Evolutionary conservation across 176 grass and related monocot species (phyloP).

Genomic region (Oryza nivara): DNA sequence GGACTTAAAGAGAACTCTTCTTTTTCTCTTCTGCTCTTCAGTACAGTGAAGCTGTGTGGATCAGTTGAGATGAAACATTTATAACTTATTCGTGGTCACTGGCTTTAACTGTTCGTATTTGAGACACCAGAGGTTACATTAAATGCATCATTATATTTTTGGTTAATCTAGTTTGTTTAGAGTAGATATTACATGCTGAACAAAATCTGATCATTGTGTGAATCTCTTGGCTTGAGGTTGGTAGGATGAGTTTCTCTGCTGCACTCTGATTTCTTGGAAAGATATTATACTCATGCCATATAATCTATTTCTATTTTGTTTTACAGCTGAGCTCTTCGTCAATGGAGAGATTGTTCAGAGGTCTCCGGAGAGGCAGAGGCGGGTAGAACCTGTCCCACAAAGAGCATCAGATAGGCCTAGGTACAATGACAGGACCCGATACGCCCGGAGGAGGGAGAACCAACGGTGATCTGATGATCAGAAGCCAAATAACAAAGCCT

Average conservation of each 20-base stretch:
- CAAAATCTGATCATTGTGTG: neutral
- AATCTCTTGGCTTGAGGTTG: neutral
- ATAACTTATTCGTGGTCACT: neutral
- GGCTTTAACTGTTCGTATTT: neutral
- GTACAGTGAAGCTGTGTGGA: neutral
- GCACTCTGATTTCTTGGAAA: neutral
- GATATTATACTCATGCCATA: neutral
- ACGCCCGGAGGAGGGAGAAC: slow-evolving; percentile 73
- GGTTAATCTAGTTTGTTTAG: too few species aligned
- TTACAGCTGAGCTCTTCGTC: slow-evolving; percentile 86
- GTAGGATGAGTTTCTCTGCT: neutral
- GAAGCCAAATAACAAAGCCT: slow-evolving; percentile 22
- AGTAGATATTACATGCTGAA: neutral
- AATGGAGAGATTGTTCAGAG: slow-evolving; percentile 93
- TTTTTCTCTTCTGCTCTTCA: slow-evolving; percentile 31
- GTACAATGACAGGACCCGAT: slow-evolving; percentile 86
- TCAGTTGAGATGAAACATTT: slow-evolving; percentile 24
- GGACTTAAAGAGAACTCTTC: slow-evolving; percentile 21
- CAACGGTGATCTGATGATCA: slow-evolving; percentile 46
- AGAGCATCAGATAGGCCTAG: slow-evolving; percentile 76
- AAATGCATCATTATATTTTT: neutral
- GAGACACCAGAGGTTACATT: neutral
- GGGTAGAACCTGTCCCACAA: slow-evolving; percentile 83
- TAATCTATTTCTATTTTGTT: slow-evolving; percentile 21
- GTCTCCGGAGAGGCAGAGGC: slow-evolving; percentile 84